A percentile compares a stretch with the other conserved stretches of the same genome.
Evolutionary conservation across 331 rosid species (phyloP).

Genomic region (Rhamnella rubrinervis): DNA sequence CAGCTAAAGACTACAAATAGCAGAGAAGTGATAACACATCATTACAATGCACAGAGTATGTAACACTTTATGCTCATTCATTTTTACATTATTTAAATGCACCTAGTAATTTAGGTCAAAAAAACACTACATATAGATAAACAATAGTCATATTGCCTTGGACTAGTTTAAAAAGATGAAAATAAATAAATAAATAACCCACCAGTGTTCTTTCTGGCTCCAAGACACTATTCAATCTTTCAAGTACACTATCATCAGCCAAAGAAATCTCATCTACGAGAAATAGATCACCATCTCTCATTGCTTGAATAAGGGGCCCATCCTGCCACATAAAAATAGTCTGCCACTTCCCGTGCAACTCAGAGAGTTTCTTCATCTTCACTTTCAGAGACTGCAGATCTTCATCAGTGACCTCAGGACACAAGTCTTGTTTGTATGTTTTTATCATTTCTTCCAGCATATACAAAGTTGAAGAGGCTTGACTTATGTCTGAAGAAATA

Average conservation of each 20-base stretch:
- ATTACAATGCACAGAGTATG: too few species aligned
- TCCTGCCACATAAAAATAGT: slow-evolving; percentile 90
- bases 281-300: slow-evolving; percentile 84
- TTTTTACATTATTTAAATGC: too few species aligned
- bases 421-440: slow-evolving; percentile 41
- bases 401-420: slow-evolving; percentile 35
- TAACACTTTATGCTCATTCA: too few species aligned
- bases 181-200: slow-evolving; percentile 8
- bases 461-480: slow-evolving; percentile 55
- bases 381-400: slow-evolving; percentile 44
- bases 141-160: too few species aligned
- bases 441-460: slow-evolving; percentile 42
- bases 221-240: slow-evolving; percentile 91
- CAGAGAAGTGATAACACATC: neutral
- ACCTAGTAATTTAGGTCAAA: too few species aligned
- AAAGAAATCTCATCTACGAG: slow-evolving; percentile 92
- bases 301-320: slow-evolving; percentile 90
- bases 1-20: slow-evolving; percentile 72
- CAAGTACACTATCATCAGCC: slow-evolving; percentile 99
- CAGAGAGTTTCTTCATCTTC: slow-evolving; percentile 41
- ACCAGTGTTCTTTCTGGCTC: slow-evolving; percentile 91
- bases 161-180: too few species aligned
- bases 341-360: slow-evolving; percentile 77
- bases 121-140: too few species aligned
- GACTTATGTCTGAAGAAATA: slow-evolving; percentile 66